Conservation (phyloP, 805 yeast genomes). For the Pichia membranifaciens region DNA sequence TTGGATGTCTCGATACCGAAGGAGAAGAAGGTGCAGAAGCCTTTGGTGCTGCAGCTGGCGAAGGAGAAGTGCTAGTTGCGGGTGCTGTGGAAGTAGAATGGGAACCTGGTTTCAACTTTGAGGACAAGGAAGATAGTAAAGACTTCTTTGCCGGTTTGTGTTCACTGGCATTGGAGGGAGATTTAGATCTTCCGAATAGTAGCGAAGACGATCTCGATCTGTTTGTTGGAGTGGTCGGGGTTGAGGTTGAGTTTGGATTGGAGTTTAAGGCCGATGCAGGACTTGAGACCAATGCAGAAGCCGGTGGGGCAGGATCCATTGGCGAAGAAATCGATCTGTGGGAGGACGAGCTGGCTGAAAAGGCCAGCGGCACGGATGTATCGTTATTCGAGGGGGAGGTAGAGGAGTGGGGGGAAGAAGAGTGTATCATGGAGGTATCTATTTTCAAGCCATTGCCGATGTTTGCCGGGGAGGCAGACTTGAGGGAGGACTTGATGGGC, state of each 20-base stretch:
- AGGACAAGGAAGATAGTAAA: conserved; percentile 30
- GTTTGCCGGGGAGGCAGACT: conserved; percentile 5
- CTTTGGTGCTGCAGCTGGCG: not conserved
- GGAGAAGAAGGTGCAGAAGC: not conserved
- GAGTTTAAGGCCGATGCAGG: no score
- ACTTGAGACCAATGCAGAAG: not conserved
- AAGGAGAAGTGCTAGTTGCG: conserved; percentile 1
- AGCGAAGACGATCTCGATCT: conserved; percentile 8
- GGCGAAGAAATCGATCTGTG: not conserved
- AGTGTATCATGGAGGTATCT: not conserved
- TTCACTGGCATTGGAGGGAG: conserved; percentile 11
- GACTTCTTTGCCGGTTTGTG: conserved; percentile 21
- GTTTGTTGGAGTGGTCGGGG: not conserved
- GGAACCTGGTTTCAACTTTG: conserved; percentile 25
- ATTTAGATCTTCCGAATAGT: conserved; percentile 11
- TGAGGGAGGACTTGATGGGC: conserved; percentile 11
- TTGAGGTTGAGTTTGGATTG: not conserved
- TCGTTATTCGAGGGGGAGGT: not conserved
- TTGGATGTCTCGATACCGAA: not conserved
- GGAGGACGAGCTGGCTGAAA: not conserved
- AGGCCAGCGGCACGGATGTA: not conserved
- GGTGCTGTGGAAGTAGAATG: not conserved
- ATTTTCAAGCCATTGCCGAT: not conserved
- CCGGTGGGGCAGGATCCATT: not conserved
- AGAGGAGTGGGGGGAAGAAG: not conserved